A percentile compares a stretch with the other conserved stretches of the same genome.
These are phyloP conservation scores for Firmiana major DNA, from an alignment of 345 rosid species.

Conservation along the genomic window DNA sequence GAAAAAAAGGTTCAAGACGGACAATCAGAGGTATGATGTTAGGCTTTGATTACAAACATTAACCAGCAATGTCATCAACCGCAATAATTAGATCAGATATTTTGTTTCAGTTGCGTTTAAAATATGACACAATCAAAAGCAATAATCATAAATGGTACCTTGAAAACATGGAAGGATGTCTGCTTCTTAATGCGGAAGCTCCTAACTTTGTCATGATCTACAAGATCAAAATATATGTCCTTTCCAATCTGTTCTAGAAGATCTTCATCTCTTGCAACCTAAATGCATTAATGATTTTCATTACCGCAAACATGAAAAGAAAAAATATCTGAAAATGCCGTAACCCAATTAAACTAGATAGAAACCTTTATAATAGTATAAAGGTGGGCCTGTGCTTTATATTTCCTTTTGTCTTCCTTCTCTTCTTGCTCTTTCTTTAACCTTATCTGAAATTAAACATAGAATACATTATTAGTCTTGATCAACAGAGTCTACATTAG, in stretches of 20 bases:
- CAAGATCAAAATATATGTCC: conserved; percentile 93
- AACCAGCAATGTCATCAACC: not conserved
- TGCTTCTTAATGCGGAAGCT: conserved; percentile 93
- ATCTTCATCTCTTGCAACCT: conserved; percentile 82
- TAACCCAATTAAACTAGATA: not conserved
- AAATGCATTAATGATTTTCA: conserved; percentile 20
- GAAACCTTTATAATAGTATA: conserved; percentile 87
- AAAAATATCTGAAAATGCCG: not conserved
- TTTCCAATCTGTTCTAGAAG: conserved; percentile 81
- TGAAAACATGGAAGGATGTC: conserved; percentile 60
- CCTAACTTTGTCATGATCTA: conserved; percentile 92
- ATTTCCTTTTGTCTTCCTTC: conserved; percentile 79
- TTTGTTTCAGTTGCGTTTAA: not conserved
- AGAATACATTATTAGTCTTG: not conserved
- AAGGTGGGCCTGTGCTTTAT: conserved; percentile 94
- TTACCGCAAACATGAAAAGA: not conserved
- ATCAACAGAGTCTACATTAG: not conserved
- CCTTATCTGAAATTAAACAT: conserved; percentile 58
- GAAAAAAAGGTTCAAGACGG: not conserved
- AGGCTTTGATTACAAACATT: not conserved
- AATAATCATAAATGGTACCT: conserved; percentile 42
- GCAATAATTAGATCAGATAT: not conserved
- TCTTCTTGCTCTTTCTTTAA: conserved; percentile 95
- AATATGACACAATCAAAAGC: not conserved
- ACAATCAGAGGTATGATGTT: not conserved